Conservation (phyloP, 202 grass and related monocot genomes). For the Musa balbisiana region DNA sequence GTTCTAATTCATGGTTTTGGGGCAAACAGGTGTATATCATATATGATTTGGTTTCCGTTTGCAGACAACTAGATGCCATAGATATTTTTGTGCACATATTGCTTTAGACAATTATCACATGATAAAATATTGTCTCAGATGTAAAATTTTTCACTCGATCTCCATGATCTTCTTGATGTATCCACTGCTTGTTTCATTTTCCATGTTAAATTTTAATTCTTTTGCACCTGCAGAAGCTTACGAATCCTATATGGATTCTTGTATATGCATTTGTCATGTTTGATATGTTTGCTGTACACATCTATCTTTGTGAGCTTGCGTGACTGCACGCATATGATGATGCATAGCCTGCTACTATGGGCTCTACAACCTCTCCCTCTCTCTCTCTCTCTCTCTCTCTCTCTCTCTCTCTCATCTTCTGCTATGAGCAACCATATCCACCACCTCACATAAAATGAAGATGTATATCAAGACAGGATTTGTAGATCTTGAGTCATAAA, state of each 20-base stretch:
- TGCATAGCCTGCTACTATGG: no score
- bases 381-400: no score
- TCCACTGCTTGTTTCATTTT: not conserved
- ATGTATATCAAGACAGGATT: no score
- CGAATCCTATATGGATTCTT: not conserved
- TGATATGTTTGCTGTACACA: not conserved
- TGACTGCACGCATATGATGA: no score
- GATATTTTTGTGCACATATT: constrained; percentile 7
- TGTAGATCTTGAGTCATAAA: no score
- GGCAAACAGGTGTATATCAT: constrained; percentile 69
- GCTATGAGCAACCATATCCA: no score
- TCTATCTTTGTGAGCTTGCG: no score
- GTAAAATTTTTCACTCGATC: no score
- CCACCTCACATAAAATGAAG: no score
- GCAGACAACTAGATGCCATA: not conserved
- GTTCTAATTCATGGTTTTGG: constrained; percentile 89
- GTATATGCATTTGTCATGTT: not conserved
- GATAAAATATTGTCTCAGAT: not conserved
- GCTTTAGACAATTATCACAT: not conserved
- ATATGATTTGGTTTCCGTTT: constrained; percentile 11
- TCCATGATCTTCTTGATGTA: not conserved
- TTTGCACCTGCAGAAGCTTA: not conserved
- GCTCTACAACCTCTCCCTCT: no score
- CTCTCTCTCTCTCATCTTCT: no score
- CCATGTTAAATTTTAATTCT: not conserved